Conservation (phyloP, 768 basidiomycete species). For the Suillus cothurnatus region DNA sequence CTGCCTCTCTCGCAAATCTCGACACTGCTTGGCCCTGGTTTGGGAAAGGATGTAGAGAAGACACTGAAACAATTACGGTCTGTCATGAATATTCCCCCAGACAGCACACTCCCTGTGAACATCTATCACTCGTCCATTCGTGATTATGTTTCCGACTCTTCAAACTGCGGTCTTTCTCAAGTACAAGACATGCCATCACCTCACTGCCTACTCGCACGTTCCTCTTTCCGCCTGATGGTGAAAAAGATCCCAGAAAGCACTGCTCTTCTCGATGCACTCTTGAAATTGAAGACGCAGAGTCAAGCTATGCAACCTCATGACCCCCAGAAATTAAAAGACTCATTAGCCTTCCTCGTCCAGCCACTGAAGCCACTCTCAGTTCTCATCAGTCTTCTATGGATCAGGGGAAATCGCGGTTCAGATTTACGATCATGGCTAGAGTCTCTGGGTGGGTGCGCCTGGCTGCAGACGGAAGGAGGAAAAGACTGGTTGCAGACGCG, state of each 20-base stretch:
- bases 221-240: not conserved
- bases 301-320: not conserved
- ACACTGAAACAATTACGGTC: not conserved
- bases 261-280: not conserved
- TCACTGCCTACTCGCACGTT: not conserved
- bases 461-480: not conserved
- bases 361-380: not conserved
- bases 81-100: not conserved
- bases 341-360: not conserved
- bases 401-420: not conserved
- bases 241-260: not conserved
- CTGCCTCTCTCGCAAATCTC: not conserved
- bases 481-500: not conserved
- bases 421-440: not conserved
- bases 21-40: not conserved
- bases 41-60: not conserved
- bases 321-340: too few relatives aligned
- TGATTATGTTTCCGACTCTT: not conserved
- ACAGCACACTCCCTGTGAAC: not conserved
- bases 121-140: not conserved
- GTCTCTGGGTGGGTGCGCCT: not conserved
- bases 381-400: not conserved
- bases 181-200: not conserved
- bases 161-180: not conserved
- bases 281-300: not conserved